Evolutionary conservation across 208 protist species (phyloP).

Genomic region (Zelonia costaricensis): DNA sequence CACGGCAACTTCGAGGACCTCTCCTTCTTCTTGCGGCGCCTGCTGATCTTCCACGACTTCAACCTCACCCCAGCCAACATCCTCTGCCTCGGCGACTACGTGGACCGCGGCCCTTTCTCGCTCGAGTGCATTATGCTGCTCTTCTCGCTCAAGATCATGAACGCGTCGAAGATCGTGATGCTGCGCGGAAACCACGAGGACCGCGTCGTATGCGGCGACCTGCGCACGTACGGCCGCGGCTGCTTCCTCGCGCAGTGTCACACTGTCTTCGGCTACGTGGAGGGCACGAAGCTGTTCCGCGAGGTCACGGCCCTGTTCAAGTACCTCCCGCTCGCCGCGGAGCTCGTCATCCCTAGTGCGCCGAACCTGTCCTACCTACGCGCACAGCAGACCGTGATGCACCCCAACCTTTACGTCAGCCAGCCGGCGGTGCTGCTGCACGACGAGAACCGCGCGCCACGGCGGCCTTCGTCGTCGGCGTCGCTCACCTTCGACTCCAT

Average conservation of each 20-base stretch:
- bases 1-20: constrained; percentile 87
- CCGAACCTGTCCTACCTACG: constrained; percentile 39
- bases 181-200: constrained; percentile 91
- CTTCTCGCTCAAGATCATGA: constrained; percentile 78
- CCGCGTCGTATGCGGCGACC: constrained; percentile 71
- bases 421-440: constrained; percentile 30
- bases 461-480: not conserved
- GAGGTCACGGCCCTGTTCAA: constrained; percentile 66
- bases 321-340: constrained; percentile 70
- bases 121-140: constrained; percentile 90
- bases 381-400: constrained; percentile 30
- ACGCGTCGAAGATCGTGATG: constrained; percentile 63
- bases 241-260: constrained; percentile 76
- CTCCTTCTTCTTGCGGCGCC: constrained; percentile 55
- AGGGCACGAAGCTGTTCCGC: constrained; percentile 59
- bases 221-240: constrained; percentile 59
- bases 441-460: not conserved
- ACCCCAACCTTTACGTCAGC: constrained; percentile 43
- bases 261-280: constrained; percentile 50
- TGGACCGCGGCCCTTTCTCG: constrained; percentile 95
- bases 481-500: not conserved
- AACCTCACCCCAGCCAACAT: constrained; percentile 61
- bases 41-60: constrained; percentile 69
- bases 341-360: constrained; percentile 55
- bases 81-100: constrained; percentile 99